Percentiles rank a stretch among this genome's conserved stretches.
These are phyloP conservation scores for Sodiomyces alkalinus DNA, from an alignment of 2,329 filamentous ascomycete species.

Conservation along the genomic window DNA sequence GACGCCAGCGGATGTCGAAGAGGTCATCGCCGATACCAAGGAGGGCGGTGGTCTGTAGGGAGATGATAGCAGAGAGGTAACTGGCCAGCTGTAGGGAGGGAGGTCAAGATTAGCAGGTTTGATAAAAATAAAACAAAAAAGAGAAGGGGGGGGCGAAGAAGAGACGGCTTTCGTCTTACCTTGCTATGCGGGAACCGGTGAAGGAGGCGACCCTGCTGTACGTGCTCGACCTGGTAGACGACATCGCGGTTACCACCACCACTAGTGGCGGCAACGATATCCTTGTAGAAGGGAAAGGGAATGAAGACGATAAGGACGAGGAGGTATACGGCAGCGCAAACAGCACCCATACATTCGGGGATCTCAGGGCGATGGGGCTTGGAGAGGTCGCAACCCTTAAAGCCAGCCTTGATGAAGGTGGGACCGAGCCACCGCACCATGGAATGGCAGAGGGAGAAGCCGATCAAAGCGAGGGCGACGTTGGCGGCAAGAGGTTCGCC, in stretches of 20 bases:
- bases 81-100: constrained; percentile 60
- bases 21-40: constrained; percentile 91
- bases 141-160: too few species aligned
- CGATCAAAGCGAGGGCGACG: constrained; percentile 70
- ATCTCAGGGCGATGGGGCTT: constrained; percentile 57
- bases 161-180: too few species aligned
- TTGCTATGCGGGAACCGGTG: constrained; percentile 93
- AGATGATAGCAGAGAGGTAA: constrained; percentile 86
- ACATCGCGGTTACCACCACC: constrained; percentile 86
- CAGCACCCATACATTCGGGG: constrained; percentile 90
- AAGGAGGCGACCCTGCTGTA: constrained; percentile 70
- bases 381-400: constrained; percentile 80
- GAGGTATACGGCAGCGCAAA: constrained; percentile 86
- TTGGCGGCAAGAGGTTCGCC: constrained; percentile 83
- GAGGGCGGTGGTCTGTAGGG: constrained; percentile 77
- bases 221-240: constrained; percentile 55
- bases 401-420: constrained; percentile 72
- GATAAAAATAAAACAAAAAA: too few species aligned
- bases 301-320: constrained; percentile 83
- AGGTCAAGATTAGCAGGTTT: too few species aligned
- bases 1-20: constrained; percentile 95
- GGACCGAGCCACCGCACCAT: constrained; percentile 89
- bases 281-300: constrained; percentile 95
- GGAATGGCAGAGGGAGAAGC: constrained; percentile 67
- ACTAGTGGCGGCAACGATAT: constrained; percentile 88